Evolutionary conservation across 2,329 filamentous ascomycete genomes (phyloP).

Genomic region (Microdochium trichocladiopsis): DNA sequence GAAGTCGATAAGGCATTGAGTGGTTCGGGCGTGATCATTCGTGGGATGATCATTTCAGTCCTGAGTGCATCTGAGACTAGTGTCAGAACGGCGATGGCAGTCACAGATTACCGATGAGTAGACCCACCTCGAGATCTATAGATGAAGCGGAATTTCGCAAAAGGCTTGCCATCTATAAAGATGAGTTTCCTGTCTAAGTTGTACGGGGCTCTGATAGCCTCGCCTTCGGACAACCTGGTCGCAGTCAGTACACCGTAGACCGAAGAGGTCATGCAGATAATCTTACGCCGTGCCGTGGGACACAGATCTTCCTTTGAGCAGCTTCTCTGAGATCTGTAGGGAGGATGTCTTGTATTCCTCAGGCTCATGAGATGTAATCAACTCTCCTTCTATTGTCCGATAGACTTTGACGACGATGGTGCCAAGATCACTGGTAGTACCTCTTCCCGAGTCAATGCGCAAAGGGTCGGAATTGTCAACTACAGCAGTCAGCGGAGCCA

Average conservation of each 20-base stretch:
- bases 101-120: background rate
- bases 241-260: background rate
- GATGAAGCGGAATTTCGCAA: constrained; percentile 20
- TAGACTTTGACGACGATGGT: constrained; percentile 15
- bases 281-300: background rate
- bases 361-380: constrained; percentile 1
- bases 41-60: constrained; percentile 20
- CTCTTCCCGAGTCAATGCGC: too few relatives aligned
- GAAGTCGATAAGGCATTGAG: constrained; percentile 12
- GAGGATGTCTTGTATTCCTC: background rate
- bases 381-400: constrained; percentile 3
- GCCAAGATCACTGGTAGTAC: constrained; percentile 16
- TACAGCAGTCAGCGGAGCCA: background rate
- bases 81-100: background rate
- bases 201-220: background rate
- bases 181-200: background rate
- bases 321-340: background rate
- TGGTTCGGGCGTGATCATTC: constrained; percentile 7
- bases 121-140: constrained; percentile 21
- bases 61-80: constrained; percentile 18
- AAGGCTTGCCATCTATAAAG: constrained; percentile 9
- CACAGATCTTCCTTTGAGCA: background rate
- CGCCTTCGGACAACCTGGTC: background rate
- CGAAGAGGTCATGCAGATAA: background rate
- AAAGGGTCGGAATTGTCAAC: too few relatives aligned